Base-by-base conservation (phyloP, 2,329 filamentous ascomycete species). In the Lachnellula occidentalis region DNA sequence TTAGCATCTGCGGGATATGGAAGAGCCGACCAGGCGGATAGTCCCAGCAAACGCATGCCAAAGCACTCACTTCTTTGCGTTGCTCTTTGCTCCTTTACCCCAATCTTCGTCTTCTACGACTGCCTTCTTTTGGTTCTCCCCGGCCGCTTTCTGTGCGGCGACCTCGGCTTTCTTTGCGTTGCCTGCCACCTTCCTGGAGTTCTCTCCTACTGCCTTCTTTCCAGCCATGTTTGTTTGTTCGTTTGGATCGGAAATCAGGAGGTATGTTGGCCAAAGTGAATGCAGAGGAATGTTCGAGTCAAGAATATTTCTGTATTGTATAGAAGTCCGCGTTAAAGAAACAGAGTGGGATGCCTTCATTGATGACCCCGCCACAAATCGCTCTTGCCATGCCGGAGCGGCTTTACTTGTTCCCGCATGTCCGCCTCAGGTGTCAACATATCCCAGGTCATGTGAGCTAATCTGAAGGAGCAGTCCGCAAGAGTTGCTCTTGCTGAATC, bases 151-250 rank as follows among this genome's bases (percentile, higher is more conserved):
- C 54, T 80, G 74, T 8, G 89, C 88, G 1, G 91, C 92, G 3
- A 84, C 86, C 48, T 96, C 91, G 59, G 91, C 91, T 79, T 99
- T 97, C 74, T 90, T 82, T 59, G 92, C 91, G 72, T 96, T 90
- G 61, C 92, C 94, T 8, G 86, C 83, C 2, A 76, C 90, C 77
- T 97, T 97, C 75, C 96, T 97, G 71, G 80, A 87, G 74, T 88
- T 90, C 60, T 95, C 91, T 51, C 76, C 81, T 74, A 63, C 72
- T 67, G 78, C 81, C 72, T 88, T 92, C 73, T 88, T 90, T 64
- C 79, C 81, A 27, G 78, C 86, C 88, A 92, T 92, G 61, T 61
- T 75, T 58, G 49, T 27, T 22, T 19, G 3, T 5, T 22, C 34
- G 22, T 51, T 51, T 39, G 43, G 9, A 14, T 41, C 17, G 43